Evolutionary conservation across 1,284 basidiomycete genomes (phyloP).

Genomic region (Malassezia slooffiae): DNA sequence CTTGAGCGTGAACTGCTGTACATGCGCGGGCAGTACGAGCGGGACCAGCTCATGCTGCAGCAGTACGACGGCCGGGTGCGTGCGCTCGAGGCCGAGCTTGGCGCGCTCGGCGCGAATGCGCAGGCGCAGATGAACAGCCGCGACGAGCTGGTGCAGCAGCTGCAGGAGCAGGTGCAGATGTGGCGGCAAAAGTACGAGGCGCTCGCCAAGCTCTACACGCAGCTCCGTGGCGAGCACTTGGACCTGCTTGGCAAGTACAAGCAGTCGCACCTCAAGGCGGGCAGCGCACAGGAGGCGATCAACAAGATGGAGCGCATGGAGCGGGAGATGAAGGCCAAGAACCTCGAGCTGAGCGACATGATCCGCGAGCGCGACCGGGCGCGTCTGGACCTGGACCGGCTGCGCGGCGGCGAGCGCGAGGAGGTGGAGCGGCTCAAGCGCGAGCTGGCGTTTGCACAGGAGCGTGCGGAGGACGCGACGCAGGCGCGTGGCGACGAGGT

Average conservation of each 20-base stretch:
- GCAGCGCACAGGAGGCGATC: conserved; percentile 96
- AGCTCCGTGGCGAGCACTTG: conserved; percentile 89
- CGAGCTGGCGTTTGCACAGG: conserved; percentile 92
- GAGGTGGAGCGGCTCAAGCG: conserved; percentile 85
- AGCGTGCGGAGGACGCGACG: conserved; percentile 85
- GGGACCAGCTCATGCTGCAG: conserved; percentile 93
- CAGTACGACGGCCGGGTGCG: conserved; percentile 96
- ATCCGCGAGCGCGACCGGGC: conserved; percentile 92
- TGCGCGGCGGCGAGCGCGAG: conserved; percentile 83
- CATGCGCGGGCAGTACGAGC: conserved; percentile 93
- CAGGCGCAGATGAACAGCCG: conserved; percentile 79
- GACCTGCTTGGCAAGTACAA: conserved; percentile 97
- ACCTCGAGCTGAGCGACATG: conserved; percentile 96
- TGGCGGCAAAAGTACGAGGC: conserved; percentile 99
- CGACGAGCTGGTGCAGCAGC: conserved; percentile 86
- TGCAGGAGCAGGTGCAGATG: conserved; percentile 89
- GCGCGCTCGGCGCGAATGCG: conserved; percentile 66
- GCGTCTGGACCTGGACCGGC: conserved; percentile 87
- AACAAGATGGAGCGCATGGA: conserved; percentile 99
- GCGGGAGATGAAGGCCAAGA: conserved; percentile 92
- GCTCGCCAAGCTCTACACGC: conserved; percentile 94
- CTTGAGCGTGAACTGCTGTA: conserved; percentile 80
- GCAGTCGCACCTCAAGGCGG: conserved; percentile 92
- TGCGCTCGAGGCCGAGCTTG: conserved; percentile 83
- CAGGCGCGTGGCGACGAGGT: conserved; percentile 88